Conservation (phyloP, 2,329 filamentous ascomycete species). For the Colletotrichum abscissum region DNA sequence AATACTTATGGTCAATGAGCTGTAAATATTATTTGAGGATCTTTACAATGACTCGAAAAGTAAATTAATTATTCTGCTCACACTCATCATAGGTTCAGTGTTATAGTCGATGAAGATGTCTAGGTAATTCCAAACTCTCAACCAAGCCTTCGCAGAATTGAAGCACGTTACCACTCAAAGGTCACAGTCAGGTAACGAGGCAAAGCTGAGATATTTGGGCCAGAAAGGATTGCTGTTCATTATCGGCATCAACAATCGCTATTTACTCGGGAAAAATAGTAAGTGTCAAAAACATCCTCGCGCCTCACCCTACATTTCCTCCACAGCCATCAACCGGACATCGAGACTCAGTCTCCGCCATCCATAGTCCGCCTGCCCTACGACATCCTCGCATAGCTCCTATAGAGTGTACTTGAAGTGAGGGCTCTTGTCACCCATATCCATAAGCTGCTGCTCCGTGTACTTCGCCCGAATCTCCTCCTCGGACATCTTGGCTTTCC, state of each 20-base stretch:
- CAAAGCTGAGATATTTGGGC: background rate
- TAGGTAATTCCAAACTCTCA: no score
- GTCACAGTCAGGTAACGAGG: no score
- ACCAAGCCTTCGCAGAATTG: no score
- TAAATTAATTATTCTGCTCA: no score
- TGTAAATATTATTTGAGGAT: no score
- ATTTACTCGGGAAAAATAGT: background rate
- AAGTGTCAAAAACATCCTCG: background rate
- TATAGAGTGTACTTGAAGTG: slow-evolving; percentile 37
- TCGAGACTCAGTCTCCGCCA: no score
- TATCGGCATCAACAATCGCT: slow-evolving; percentile 17
- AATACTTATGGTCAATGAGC: no score
- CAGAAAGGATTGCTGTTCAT: slow-evolving; percentile 19
- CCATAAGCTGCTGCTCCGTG: slow-evolving; percentile 34
- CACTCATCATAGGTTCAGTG: no score
- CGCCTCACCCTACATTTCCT: background rate
- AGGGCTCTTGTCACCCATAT: slow-evolving; percentile 38
- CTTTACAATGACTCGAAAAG: no score
- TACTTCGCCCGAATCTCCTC: slow-evolving; percentile 38
- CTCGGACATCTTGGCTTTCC: slow-evolving; percentile 40
- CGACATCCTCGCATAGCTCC: background rate
- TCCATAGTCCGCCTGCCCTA: background rate
- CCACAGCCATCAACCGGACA: background rate
- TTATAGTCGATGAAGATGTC: no score
- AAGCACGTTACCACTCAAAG: no score